phyloP scores from a whole-genome alignment of 2,329 filamentous ascomycete genomes.

The Hyphodiscus sp. region DNA sequence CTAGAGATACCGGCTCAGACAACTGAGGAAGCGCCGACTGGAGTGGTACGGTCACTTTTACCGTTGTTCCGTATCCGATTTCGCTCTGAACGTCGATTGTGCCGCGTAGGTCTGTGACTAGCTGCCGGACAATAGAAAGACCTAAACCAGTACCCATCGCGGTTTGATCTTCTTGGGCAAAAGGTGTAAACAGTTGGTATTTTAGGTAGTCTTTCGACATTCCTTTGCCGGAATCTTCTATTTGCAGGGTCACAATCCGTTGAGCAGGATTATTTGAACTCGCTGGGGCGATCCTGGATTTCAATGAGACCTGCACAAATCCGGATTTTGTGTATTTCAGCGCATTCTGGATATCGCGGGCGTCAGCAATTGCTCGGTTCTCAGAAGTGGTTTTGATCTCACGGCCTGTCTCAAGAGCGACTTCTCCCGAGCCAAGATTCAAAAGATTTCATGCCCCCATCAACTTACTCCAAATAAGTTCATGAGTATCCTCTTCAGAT shows the following conservation, averaged over 20 bases:
- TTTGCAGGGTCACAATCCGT: slow-evolving; percentile 31
- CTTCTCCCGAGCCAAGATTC: too few relatives aligned
- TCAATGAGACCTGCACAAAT: slow-evolving; percentile 38
- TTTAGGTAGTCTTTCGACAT: slow-evolving; percentile 55
- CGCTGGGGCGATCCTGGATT: background rate
- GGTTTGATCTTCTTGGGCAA: slow-evolving; percentile 54
- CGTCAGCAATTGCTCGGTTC: too few relatives aligned
- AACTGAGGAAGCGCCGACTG: background rate
- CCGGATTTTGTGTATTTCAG: slow-evolving; percentile 53
- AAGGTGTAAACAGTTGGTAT: slow-evolving; percentile 52
- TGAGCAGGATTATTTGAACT: background rate
- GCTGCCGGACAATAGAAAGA: slow-evolving; percentile 52
- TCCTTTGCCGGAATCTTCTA: slow-evolving; percentile 56
- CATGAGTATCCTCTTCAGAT: slow-evolving; percentile 46
- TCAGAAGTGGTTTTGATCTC: too few relatives aligned
- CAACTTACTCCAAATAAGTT: slow-evolving; percentile 44
- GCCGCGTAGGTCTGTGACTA: slow-evolving; percentile 54
- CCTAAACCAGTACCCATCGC: slow-evolving; percentile 55
- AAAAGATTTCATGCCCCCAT: too few relatives aligned
- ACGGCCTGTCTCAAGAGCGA: too few relatives aligned
- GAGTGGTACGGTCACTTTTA: slow-evolving; percentile 41
- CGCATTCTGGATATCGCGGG: slow-evolving; percentile 35
- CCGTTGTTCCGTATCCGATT: slow-evolving; percentile 45
- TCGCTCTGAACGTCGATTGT: slow-evolving; percentile 51
- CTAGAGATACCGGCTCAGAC: background rate